Evolutionary conservation across 768 basidiomycete genomes (phyloP), one percentile per base, ranked within the genome.

Genomic region (Naganishia friedmannii): DNA sequence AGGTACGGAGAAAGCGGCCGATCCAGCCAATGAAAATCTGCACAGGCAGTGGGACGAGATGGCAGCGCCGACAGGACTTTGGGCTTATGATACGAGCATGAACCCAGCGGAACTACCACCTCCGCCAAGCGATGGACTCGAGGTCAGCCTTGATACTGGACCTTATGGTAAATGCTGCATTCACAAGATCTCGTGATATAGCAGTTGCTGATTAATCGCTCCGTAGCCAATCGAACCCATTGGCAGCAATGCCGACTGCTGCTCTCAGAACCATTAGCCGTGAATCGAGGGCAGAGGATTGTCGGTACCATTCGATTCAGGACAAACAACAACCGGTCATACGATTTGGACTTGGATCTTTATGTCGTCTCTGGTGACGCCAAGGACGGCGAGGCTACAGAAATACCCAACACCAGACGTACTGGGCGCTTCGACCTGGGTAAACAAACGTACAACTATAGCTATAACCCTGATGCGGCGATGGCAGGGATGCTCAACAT

Each of bases 161-260:
- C 79, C 79, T 0, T 68, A 66, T 65, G 75, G 78, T 79, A 51
- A 65, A 75, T 71, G 48, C 37, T 4, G 65, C n/a, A 66, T 28
- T 21, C 15, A 37, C 8, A 21, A 51, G 48, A 51, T 21, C 48
- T 23, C 4, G 23, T 23, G n/a, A 51, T 7, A 6, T 3, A 7
- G 12, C 21, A 32, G 29, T 13, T 55, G n/a, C 32, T 34, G 45
- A 53, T 15, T 2, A 28, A 32, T 28, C 7, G 45, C 28, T 45
- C 23, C 21, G 28, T 53, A 75, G 77, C 76, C 6, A 46, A 77
- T n/a, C 73, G 79, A 31, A 80, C 79, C 39, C 79, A 80, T 68
- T 80, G 79, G 79, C 79, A 80, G 72, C 79, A 80, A 78, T 74
- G 76, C 15, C 70, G 79, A 13, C 67, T 80, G 23, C 58, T 80